Evolutionary conservation across 2,329 filamentous ascomycete genomes (phyloP), one percentile per base, ranked within the genome.

Genomic region (Fusarium paranaense): DNA sequence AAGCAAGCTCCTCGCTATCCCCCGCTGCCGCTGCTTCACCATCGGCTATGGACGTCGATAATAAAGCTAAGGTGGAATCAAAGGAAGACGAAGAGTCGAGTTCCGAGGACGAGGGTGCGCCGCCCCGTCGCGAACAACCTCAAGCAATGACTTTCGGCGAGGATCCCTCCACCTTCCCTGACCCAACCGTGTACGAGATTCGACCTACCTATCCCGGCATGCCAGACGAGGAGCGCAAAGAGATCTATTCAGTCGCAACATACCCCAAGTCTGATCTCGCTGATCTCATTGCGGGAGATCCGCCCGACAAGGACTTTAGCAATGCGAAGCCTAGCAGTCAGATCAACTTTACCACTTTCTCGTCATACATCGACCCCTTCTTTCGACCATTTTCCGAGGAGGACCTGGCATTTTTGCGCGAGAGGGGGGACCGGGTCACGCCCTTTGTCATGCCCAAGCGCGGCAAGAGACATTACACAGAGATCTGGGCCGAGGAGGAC

Each of bases 161-260:
- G 42, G 95, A 98, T 80, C 96, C 96, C 0, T 94, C 95, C 30
- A 95, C 92, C n/a, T 98, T 96, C 78, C 90, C 90, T 22, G 97
- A 99, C 80, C 95, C 95, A 2, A 98, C 96, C 38, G 89, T 98
- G 59, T 99, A 99, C 85, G 94, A 99, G 81, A 98, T 99, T 72
- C 92, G 92, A 65, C 88, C 92, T 0, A 87, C 95, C 27, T 89
- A 89, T 1, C 89, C 92, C 1, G 92, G 89, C 73, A 97, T 98
- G 92, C 88, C 91, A 3, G 91, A 95, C 66, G 93, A 96, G n/a
- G 92, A 97, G 78, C 94, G 92, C 82, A 95, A 93, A 80, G 90
- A 93, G 75, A 96, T 98, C 62, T 97, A 94, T 82, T 95, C 94
- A 9, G 97, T 99, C 18, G 91, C 93, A 6, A 87, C 90, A 16